A percentile compares a stretch with the other conserved stretches of the same genome.
These are phyloP conservation scores for Xylaria sp. DNA, from an alignment of 2,329 filamentous ascomycete genomes.

Conservation along the genomic window DNA sequence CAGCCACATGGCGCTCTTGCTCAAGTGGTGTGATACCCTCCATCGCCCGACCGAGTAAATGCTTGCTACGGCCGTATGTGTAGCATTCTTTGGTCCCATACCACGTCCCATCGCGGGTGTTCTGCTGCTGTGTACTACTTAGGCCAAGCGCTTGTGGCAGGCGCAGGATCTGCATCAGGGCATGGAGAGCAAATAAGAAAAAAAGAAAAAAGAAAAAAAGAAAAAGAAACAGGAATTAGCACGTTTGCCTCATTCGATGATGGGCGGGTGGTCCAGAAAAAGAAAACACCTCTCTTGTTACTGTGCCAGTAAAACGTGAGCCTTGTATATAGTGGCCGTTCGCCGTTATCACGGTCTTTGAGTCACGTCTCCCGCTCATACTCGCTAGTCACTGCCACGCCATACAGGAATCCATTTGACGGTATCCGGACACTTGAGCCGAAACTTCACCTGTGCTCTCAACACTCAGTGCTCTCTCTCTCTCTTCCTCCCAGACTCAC, in stretches of 20 bases:
- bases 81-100: slow-evolving; percentile 20
- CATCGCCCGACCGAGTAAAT: slow-evolving; percentile 1
- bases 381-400: background rate
- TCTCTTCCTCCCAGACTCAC: background rate
- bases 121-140: slow-evolving; percentile 1
- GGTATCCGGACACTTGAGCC: background rate
- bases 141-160: slow-evolving; percentile 5
- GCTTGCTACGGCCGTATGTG: slow-evolving; percentile 17
- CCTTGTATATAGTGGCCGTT: slow-evolving; percentile 13
- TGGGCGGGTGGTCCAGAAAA: background rate
- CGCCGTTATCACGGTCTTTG: background rate
- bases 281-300: background rate
- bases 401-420: background rate
- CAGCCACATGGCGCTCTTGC: background rate
- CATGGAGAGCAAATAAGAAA: slow-evolving; percentile 11
- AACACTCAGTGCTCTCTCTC: background rate
- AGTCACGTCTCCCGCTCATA: background rate
- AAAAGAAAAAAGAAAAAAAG: slow-evolving; percentile 12
- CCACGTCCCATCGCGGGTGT: slow-evolving; percentile 2
- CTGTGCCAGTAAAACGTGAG: background rate
- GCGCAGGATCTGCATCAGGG: slow-evolving; percentile 10
- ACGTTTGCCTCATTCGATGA: background rate
- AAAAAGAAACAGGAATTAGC: background rate
- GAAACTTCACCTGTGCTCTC: background rate
- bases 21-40: background rate